Conservation (phyloP, 345 rosid species). For the Eucalyptus victrix region DNA sequence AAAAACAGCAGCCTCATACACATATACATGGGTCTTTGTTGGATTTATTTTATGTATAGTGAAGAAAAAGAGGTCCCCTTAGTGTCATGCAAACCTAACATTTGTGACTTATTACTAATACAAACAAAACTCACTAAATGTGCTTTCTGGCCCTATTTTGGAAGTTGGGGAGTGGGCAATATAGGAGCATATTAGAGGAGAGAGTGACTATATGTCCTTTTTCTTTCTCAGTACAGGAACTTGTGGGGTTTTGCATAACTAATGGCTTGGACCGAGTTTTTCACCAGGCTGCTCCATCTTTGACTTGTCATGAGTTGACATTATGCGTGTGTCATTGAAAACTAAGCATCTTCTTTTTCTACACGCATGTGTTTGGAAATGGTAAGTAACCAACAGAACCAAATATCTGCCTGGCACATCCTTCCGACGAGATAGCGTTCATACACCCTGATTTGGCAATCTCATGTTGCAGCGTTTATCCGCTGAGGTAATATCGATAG, state of each 20-base stretch:
- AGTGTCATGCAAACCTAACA: constrained; percentile 22
- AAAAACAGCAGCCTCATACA: neutral
- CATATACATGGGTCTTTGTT: neutral
- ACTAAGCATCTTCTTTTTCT: neutral
- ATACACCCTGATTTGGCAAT: neutral
- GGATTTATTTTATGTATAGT: neutral
- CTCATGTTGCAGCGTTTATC: neutral
- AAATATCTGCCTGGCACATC: neutral
- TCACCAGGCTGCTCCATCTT: neutral
- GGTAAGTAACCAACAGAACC: neutral
- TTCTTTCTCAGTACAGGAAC: neutral
- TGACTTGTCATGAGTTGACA: neutral
- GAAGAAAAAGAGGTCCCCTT: neutral
- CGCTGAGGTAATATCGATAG: neutral
- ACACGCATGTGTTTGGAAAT: neutral
- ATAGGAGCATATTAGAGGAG: neutral
- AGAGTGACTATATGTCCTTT: neutral
- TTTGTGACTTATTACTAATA: constrained; percentile 6
- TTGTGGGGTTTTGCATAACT: neutral
- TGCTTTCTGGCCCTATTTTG: neutral
- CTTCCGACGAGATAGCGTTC: neutral
- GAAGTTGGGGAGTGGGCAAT: neutral
- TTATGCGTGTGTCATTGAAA: neutral
- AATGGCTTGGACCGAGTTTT: neutral
- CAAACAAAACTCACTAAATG: constrained; percentile 18